These are phyloP conservation scores for Blastobotrys parvus DNA, from an alignment of 805 yeast genomes.

Conservation along the genomic window DNA sequence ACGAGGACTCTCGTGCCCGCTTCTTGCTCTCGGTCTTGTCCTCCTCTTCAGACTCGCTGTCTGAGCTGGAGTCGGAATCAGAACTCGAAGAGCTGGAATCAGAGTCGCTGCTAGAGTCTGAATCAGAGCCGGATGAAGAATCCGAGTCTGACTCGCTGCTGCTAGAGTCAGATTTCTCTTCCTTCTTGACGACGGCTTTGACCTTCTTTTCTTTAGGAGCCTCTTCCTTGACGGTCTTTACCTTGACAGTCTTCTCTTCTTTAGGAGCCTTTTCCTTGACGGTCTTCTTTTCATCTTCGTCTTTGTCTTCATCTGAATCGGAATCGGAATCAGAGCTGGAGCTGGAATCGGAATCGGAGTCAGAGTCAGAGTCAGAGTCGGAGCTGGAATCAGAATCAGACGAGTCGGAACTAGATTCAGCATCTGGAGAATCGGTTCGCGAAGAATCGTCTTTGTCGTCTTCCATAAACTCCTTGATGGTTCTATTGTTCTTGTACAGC, in stretches of 20 bases:
- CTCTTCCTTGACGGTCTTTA: background rate
- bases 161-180: slow-evolving; percentile 1
- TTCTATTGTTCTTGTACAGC: slow-evolving; percentile 23
- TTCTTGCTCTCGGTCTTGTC: slow-evolving; percentile 10
- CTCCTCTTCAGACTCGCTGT: slow-evolving; percentile 16
- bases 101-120: slow-evolving; percentile 23
- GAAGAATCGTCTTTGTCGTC: slow-evolving; percentile 8
- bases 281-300: slow-evolving; percentile 8
- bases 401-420: slow-evolving; percentile 20
- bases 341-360: slow-evolving; percentile 21
- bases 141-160: slow-evolving; percentile 14
- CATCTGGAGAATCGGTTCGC: slow-evolving; percentile 18
- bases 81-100: slow-evolving; percentile 12
- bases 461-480: slow-evolving; percentile 17
- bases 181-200: no score
- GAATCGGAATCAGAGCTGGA: slow-evolving; percentile 26
- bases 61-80: slow-evolving; percentile 8
- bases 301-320: slow-evolving; percentile 15
- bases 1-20: slow-evolving; percentile 9
- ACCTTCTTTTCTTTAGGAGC: no score
- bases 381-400: slow-evolving; percentile 22
- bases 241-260: background rate
- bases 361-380: slow-evolving; percentile 21
- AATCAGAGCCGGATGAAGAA: slow-evolving; percentile 20
- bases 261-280: background rate